Base-by-base conservation (phyloP, 2,329 filamentous ascomycete genomes). In the Bipolaris sorokiniana region DNA sequence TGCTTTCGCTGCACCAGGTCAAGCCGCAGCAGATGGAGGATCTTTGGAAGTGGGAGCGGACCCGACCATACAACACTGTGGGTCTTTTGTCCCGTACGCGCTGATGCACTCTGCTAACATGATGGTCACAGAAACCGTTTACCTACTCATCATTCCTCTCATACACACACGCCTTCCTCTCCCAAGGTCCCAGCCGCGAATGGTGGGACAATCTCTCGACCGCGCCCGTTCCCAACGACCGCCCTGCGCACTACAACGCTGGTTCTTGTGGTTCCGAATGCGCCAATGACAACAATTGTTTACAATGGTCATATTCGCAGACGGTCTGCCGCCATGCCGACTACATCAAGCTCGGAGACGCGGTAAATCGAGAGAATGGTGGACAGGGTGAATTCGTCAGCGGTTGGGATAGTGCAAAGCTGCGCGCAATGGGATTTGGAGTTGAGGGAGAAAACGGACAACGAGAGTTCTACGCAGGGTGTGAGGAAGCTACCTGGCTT, bases 31-130 rank as follows among this genome's bases (percentile, higher is more conserved):
- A 84, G 51, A 83, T 85, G 80, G 69, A 75, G 9, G 73, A 76
- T 0, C 68, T 85, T 38, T 83, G 82, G 77, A 76, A 78, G 54
- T 86, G 80, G 76, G 76, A 78, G 61, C 71, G 76, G 54, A 73
- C 69, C 51, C 64, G 76, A 28, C 72, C 71, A 22, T 72, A 72
- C 49, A 75, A 72, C 37, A 63, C 60, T 41, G 73, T 73, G 66
- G 20, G 68, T 58, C 11, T 16, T 23, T 20, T 10, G 26, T 26
- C 7, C 9, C 34, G 28, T 33, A 3, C 16, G 44, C 31, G 15
- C 28, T 3, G n/a, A 7, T 7, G 13, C 34, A 33, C 11, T 7
- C 6, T 23, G 13, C 34, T 56, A 54, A 64, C 56, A 63, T 26
- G 9, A 63, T 52, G 33, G 18, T 40, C 18, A 4, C 23, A 76